Evolutionary conservation across 2,329 filamentous ascomycete genomes (phyloP).

Genomic region (Penicillium sp.): DNA sequence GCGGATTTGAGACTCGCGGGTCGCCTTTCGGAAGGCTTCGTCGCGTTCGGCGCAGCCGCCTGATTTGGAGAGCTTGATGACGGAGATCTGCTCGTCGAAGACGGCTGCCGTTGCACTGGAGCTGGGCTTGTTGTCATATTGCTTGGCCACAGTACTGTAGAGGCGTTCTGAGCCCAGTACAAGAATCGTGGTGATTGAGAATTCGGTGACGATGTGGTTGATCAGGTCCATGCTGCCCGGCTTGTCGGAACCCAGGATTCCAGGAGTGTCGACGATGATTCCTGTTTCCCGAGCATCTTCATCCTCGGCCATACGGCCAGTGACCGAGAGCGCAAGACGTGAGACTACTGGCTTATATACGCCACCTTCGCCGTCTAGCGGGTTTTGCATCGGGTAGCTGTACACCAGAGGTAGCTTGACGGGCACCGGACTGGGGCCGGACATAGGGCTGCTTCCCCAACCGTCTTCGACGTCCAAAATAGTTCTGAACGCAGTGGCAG

Average conservation of each 20-base stretch:
- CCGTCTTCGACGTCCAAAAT: conserved; percentile 86
- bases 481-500: conserved; percentile 81
- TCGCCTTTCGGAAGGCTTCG: conserved; percentile 70
- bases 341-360: conserved; percentile 75
- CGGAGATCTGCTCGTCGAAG: conserved; percentile 67
- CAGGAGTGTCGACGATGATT: conserved; percentile 82
- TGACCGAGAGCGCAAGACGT: conserved; percentile 75
- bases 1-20: conserved; percentile 75
- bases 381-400: conserved; percentile 74
- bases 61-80: conserved; percentile 80
- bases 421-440: conserved; percentile 81
- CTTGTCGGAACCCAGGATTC: conserved; percentile 66
- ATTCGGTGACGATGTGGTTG: conserved; percentile 73
- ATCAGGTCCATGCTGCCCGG: conserved; percentile 72
- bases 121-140: conserved; percentile 60
- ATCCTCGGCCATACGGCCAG: conserved; percentile 76
- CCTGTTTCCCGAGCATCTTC: conserved; percentile 70
- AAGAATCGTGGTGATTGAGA: conserved; percentile 76
- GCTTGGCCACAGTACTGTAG: conserved; percentile 71
- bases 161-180: conserved; percentile 79
- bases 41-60: conserved; percentile 81
- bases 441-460: conserved; percentile 89
- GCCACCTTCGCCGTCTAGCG: conserved; percentile 68
- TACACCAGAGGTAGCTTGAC: conserved; percentile 92
- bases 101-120: conserved; percentile 46